These are phyloP conservation scores for Malassezia arunalokei DNA, from an alignment of 1,284 basidiomycete species.

Conservation along the genomic window DNA sequence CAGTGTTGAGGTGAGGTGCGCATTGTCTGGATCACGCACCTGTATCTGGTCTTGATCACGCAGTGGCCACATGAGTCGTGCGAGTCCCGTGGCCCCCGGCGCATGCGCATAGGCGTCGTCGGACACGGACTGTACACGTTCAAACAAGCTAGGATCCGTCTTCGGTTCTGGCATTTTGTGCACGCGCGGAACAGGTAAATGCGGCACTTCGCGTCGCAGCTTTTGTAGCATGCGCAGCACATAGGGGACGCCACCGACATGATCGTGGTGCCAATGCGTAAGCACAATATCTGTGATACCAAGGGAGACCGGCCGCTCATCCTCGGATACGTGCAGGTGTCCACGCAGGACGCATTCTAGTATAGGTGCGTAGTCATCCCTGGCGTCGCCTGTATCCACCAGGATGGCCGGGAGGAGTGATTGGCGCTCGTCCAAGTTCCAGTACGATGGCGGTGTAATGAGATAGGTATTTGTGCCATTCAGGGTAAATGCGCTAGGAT, in stretches of 20 bases:
- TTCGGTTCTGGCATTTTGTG: slow-evolving; percentile 47
- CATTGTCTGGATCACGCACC: slow-evolving; percentile 8
- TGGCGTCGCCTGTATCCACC: slow-evolving; percentile 76
- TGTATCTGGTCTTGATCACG: slow-evolving; percentile 2
- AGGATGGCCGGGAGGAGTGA: slow-evolving; percentile 59
- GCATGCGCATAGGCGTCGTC: slow-evolving; percentile 59
- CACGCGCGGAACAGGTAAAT: slow-evolving; percentile 46
- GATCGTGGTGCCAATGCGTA: slow-evolving; percentile 82
- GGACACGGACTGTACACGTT: slow-evolving; percentile 64
- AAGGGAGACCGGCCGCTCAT: slow-evolving; percentile 15
- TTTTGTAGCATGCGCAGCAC: slow-evolving; percentile 59
- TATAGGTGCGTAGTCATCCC: slow-evolving; percentile 57
- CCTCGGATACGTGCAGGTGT: slow-evolving; percentile 18
- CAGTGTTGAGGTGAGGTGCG: slow-evolving; percentile 46
- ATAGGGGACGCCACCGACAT: slow-evolving; percentile 62
- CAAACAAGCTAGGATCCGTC: slow-evolving; percentile 62
- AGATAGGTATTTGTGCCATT: slow-evolving; percentile 93
- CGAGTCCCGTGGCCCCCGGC: slow-evolving; percentile 16
- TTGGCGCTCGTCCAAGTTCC: slow-evolving; percentile 36
- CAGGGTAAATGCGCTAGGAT: slow-evolving; percentile 79
- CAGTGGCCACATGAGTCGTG: slow-evolving; percentile 19
- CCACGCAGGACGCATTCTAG: slow-evolving; percentile 55
- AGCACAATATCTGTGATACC: slow-evolving; percentile 52
- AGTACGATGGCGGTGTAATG: slow-evolving; percentile 46
- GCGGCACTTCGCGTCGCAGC: slow-evolving; percentile 21